A percentile compares a stretch with the other conserved stretches of the same genome.
Conservation (phyloP, 2,329 filamentous ascomycete species). For the Fusarium staphyleae region DNA sequence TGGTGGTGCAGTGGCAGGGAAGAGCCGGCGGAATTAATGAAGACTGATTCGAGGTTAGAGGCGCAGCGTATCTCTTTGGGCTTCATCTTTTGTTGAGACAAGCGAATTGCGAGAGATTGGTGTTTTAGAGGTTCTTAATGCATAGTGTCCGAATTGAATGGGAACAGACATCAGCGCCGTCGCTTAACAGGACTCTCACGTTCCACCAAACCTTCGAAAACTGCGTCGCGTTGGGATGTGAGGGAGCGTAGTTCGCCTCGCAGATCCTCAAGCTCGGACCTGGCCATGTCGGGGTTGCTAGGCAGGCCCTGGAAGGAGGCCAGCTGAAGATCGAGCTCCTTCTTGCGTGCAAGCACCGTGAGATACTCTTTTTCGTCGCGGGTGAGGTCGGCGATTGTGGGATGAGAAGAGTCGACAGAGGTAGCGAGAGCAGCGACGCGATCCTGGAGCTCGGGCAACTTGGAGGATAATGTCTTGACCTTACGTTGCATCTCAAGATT, state of each 20-base stretch:
- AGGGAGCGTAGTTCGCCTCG: slow-evolving; percentile 68
- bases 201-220: slow-evolving; percentile 78
- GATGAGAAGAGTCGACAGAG: slow-evolving; percentile 46
- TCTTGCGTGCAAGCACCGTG: slow-evolving; percentile 63
- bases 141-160: slow-evolving; percentile 28
- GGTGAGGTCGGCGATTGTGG: slow-evolving; percentile 65
- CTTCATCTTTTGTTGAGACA: slow-evolving; percentile 2
- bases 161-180: slow-evolving; percentile 39
- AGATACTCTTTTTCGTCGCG: slow-evolving; percentile 66
- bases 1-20: slow-evolving; percentile 73
- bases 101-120: neutral
- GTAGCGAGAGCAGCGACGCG: slow-evolving; percentile 54
- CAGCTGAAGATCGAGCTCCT: slow-evolving; percentile 67
- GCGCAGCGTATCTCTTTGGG: slow-evolving; percentile 13
- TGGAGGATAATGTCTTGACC: slow-evolving; percentile 70
- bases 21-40: slow-evolving; percentile 59
- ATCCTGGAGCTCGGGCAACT: slow-evolving; percentile 68
- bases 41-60: slow-evolving; percentile 9
- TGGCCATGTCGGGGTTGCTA: slow-evolving; percentile 71
- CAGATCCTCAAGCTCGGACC: slow-evolving; percentile 72
- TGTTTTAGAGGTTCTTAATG: slow-evolving; percentile 23
- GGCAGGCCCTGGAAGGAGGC: slow-evolving; percentile 75
- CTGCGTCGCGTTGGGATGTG: slow-evolving; percentile 69
- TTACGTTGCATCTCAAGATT: slow-evolving; percentile 78
- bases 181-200: slow-evolving; percentile 62